Evolutionary conservation across 1,284 basidiomycete genomes (phyloP).

Genomic region (Marasmius oreades): DNA sequence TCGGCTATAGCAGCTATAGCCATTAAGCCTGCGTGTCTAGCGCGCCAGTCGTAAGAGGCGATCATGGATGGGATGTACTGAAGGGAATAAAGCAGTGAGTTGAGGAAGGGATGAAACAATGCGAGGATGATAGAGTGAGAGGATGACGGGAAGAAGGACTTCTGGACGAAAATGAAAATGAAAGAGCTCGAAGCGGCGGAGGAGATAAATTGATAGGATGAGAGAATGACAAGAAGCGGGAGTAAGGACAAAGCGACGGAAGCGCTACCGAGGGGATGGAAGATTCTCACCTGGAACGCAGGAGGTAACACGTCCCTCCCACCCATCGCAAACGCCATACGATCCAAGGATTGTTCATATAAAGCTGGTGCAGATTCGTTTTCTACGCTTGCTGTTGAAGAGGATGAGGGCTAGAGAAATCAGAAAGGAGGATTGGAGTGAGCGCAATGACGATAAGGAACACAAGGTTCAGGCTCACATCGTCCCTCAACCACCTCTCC

Average conservation of each 20-base stretch:
- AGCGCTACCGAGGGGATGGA: too few relatives aligned
- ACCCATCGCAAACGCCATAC: conserved; percentile 72
- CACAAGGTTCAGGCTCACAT: conserved; percentile 65
- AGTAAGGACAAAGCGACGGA: too few relatives aligned
- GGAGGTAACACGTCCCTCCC: conserved; percentile 69
- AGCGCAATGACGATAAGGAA: too few relatives aligned
- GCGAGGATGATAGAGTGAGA: conserved; percentile 1
- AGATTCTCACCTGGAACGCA: conserved; percentile 63
- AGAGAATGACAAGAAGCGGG: too few relatives aligned
- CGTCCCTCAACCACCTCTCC: conserved; percentile 66
- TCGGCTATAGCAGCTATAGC: conserved; percentile 77
- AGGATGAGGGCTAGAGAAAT: conserved; percentile 60
- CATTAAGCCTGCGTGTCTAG: conserved; percentile 78
- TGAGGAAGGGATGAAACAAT: not conserved
- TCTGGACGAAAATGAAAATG: not conserved
- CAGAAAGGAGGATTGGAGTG: too few relatives aligned
- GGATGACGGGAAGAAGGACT: conserved; percentile 3
- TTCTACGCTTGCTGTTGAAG: conserved; percentile 52
- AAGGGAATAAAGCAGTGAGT: too few relatives aligned
- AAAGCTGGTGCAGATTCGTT: conserved; percentile 65
- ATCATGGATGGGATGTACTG: conserved; percentile 76
- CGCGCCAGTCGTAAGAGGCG: conserved; percentile 74
- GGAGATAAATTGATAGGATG: too few relatives aligned
- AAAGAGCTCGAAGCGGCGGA: too few relatives aligned
- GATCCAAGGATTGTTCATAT: conserved; percentile 76